Evolutionary conservation across 352 stramenopile genomes (phyloP), one percentile per base, ranked within the genome.

Genomic region (Phytophthora chlamydospora): DNA sequence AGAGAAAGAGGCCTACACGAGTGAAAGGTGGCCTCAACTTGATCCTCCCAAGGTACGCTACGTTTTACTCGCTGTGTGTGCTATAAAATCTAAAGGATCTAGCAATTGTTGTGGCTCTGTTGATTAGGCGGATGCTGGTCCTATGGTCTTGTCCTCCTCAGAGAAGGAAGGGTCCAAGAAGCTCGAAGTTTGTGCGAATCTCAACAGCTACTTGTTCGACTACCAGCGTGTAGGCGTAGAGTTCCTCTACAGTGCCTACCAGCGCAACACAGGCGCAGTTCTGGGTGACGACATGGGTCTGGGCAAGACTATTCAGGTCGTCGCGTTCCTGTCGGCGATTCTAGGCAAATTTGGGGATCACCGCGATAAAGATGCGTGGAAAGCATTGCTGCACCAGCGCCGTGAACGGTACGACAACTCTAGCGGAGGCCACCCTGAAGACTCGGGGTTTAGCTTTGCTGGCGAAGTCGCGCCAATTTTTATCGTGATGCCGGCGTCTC

Each of bases 201-300:
- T 94, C 36, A 94, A 94, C 61, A 81, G 64, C 32, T 92, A 78
- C 13, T 66, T 94, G 2, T 87, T 89, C 38, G 73, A 88, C 29
- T 94, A 94, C 43, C 85, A 94, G 40, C 78, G 85, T 19, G 80
- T 80, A 50, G 85, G 85, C 4, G 81, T 75, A 12, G 58, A 82
- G 16, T 94, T 90, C 59, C 45, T 94, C n/a, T 86, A 78, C 17
- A 55, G 76, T 9, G 80, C 81, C 6, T 90, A 90, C 38, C 33
- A 53, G 10, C 62, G 63, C 13, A 64, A 74, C 60, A 80, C 76
- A 33, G 80, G 83, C 4, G 78, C 90, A 46, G 98, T 99, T 65
- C 76, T 99, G 10, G 98, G 97, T 14, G 98, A 99, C 66, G 98
- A 99, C 64, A 99, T 99, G 97, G 97, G 90, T 4, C 77, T 98